Evolutionary conservation across 148 eudicot genomes (phyloP), one percentile per base, ranked within the genome.

Genomic region (Cornus florida): DNA sequence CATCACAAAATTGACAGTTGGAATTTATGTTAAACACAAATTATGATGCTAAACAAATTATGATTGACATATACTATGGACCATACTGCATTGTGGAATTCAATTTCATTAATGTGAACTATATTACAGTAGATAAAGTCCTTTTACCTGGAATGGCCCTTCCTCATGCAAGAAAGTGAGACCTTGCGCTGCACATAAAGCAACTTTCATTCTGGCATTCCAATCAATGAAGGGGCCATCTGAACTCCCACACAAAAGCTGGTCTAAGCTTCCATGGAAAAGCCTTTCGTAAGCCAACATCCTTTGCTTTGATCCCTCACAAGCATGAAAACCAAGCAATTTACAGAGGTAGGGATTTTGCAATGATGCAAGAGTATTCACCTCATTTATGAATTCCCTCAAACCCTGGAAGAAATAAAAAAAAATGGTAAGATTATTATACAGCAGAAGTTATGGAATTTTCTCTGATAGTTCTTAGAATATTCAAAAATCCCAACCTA

Each of bases 211-310:
- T 78, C 98, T 86, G 22, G 91, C 88, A 83, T 87, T 92, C 98
- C 97, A 94, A 87, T 94, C 97, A 33, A 92, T 81, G 14, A 91
- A 90, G 56, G 93, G 98, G 71, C 95, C 97, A 31, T 83, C 91
- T 48, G 92, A 85, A 87, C 90, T 89, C 73, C 97, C 94, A 80
- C 87, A 92, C 69, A 96, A 78, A 78, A 93, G 83, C 69, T 89
- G 86, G 84, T 93, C 98, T 77, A 96, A 88, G 82, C 98, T 96
- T 81, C 99, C 99, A 82, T 96, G 97, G 79, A 84, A 91, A 59
- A 93, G 92, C 89, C 98, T 93, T 84, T 96, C 98, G 71, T 93
- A 93, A 39, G 92, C 96, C 86, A 96, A 83, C 88, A 93, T 92
- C 88, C 95, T 89, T 31, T 82, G 88, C 41, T 91, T 97, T 7